Evolutionary conservation across 805 yeast species (phyloP), one percentile per base, ranked within the genome.

Genomic region (Metschnikowia hibisci): DNA sequence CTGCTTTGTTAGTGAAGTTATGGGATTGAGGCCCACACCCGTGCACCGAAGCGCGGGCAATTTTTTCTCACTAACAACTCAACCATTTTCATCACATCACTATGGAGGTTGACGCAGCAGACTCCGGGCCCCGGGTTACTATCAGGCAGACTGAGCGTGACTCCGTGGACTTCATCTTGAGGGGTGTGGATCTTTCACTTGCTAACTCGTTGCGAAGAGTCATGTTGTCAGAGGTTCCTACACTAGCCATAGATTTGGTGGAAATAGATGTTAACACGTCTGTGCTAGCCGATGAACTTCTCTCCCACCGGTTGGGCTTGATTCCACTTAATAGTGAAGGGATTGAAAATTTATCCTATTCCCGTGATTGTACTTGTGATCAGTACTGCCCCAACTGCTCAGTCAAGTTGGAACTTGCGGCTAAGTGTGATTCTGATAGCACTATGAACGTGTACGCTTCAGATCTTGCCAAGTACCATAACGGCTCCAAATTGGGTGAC

Each of bases 311-410:
- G 61, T 69, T 93, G 49, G 99, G 99, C 32, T 73, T 93, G 42
- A 81, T 93, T 47, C 99, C 99, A 1, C 71, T 93, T 36, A 84
- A 83, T 52, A 81, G 95, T 55, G 80, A 81, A 32, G 91, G 87
- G 47, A 88, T 90, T 34, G 96, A 88, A 39, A 77, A 82, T 48
- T 71, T 91, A 51, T 81, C 87, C 49, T 91, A 90, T 67, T 83
- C 95, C 23, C 78, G 97, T 61, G 99, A 93, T 63, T 93, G 99
- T 66, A 90, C 95, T 34, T 93, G 99, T 71, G 99, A 93, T 63
- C 95, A 90, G 61, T 91, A 93, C 69, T 93, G 99, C 68, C 90
- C 88, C 47, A 84, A 85, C 64, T 93, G 99, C 69, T 83, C 96
- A 4, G 98, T 93, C 18, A 87, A 84, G 51, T 74, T 93, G 44